phyloP scores from a whole-genome alignment of 768 basidiomycete genomes.

The Pulveroboletus sp. region DNA sequence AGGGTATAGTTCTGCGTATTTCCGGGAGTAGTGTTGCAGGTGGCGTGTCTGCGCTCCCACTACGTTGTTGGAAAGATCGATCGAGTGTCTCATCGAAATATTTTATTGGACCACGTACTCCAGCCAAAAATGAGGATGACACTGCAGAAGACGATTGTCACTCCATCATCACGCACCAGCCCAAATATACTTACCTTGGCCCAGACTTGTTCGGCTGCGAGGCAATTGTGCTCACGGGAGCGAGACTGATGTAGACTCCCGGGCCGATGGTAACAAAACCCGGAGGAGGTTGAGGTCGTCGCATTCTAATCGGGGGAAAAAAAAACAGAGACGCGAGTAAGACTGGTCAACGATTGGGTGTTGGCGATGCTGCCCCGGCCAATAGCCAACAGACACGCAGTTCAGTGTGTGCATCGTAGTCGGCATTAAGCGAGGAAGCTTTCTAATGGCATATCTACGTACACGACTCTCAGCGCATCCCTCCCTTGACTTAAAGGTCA shows the following conservation, averaged over 20 bases:
- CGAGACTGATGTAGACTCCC: constrained; percentile 14
- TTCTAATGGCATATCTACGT: not conserved
- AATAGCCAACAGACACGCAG: no score
- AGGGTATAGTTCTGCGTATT: constrained; percentile 25
- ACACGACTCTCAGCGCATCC: not conserved
- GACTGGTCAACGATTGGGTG: not conserved
- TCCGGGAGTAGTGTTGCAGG: constrained; percentile 21
- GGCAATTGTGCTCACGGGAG: not conserved
- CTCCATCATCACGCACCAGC: not conserved
- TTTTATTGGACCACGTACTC: constrained; percentile 14
- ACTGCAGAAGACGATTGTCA: constrained; percentile 7
- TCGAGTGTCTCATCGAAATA: not conserved
- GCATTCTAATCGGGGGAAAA: not conserved
- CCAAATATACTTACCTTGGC: constrained; percentile 18
- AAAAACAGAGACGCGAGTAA: no score
- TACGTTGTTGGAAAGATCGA: not conserved
- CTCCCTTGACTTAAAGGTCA: not conserved
- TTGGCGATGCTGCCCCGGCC: no score
- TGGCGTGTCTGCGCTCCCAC: constrained; percentile 27
- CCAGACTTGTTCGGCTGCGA: constrained; percentile 2
- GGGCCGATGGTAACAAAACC: constrained; percentile 17
- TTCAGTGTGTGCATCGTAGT: no score
- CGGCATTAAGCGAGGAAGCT: no score
- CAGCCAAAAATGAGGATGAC: constrained; percentile 30
- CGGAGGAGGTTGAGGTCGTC: constrained; percentile 9